These are phyloP conservation scores for Oryza punctata DNA, from an alignment of 176 grass and related monocot species.

Conservation along the genomic window DNA sequence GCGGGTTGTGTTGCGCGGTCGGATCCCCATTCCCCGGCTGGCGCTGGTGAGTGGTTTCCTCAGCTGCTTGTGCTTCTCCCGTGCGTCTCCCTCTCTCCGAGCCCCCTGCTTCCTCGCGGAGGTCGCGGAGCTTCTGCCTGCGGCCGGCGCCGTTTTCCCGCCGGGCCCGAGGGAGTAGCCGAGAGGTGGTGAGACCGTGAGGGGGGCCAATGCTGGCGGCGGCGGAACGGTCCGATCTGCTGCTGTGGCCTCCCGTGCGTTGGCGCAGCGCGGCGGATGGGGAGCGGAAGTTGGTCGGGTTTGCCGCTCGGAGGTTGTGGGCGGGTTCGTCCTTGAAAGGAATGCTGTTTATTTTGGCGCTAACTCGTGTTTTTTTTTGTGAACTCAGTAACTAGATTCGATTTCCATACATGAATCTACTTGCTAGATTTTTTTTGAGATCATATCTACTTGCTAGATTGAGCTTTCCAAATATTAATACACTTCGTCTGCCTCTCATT, in stretches of 20 bases:
- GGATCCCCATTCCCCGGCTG: neutral
- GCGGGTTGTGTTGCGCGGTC: neutral
- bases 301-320: neutral
- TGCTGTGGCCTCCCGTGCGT: neutral
- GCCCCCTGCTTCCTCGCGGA: neutral
- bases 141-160: neutral
- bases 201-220: neutral
- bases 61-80: neutral
- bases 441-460: neutral
- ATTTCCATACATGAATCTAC: neutral
- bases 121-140: neutral
- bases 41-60: conserved; percentile 26
- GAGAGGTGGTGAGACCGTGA: neutral
- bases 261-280: neutral
- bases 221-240: neutral
- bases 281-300: conserved; percentile 15
- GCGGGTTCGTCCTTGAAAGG: conserved; percentile 8
- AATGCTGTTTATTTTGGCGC: conserved; percentile 23
- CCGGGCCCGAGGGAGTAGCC: neutral
- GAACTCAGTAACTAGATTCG: neutral
- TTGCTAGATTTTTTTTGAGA: neutral
- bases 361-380: neutral
- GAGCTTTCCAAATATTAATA: neutral
- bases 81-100: neutral
- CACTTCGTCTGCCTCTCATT: neutral